Conservation (phyloP, 1,139 yeast species). For the Zygoascus sp. region DNA sequence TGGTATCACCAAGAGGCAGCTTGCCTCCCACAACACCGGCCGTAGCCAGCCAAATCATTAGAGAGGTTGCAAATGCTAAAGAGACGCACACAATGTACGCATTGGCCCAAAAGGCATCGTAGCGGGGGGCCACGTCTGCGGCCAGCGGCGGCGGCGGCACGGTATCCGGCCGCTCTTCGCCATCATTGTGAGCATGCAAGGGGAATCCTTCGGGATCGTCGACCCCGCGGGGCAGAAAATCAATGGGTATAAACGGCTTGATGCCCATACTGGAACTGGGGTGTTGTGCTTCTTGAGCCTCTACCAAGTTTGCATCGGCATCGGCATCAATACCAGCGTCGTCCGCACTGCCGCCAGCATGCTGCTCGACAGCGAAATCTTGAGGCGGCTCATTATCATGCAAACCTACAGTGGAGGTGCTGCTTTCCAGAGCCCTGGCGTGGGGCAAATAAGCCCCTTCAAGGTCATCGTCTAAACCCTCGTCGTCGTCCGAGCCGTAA, state of each 20-base stretch:
- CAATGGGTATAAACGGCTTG: slow-evolving; percentile 25
- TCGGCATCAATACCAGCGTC: not conserved
- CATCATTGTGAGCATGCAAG: not conserved
- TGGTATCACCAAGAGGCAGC: slow-evolving; percentile 34
- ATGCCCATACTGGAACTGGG: slow-evolving; percentile 17
- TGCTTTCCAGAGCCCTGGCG: slow-evolving; percentile 8
- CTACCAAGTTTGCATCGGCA: too few relatives aligned
- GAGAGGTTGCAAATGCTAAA: slow-evolving; percentile 34
- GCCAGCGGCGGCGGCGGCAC: slow-evolving; percentile 22
- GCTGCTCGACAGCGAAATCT: slow-evolving; percentile 24
- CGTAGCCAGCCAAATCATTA: slow-evolving; percentile 34
- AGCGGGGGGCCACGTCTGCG: slow-evolving; percentile 19
- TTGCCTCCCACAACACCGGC: slow-evolving; percentile 23
- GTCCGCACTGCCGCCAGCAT: not conserved
- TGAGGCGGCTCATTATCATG: slow-evolving; percentile 28
- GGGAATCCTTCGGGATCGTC: not conserved
- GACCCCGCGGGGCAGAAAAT: slow-evolving; percentile 18
- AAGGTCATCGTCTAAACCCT: slow-evolving; percentile 19
- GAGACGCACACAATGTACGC: slow-evolving; percentile 31
- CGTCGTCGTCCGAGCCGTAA: slow-evolving; percentile 13
- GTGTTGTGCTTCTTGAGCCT: too few relatives aligned
- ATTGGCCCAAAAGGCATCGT: slow-evolving; percentile 33
- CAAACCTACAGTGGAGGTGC: slow-evolving; percentile 13
- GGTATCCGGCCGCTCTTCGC: slow-evolving; percentile 10
- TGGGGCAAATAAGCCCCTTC: slow-evolving; percentile 15